Evolutionary conservation across 805 yeast genomes (phyloP).

Genomic region (Saccharomycopsis lassenensis): DNA sequence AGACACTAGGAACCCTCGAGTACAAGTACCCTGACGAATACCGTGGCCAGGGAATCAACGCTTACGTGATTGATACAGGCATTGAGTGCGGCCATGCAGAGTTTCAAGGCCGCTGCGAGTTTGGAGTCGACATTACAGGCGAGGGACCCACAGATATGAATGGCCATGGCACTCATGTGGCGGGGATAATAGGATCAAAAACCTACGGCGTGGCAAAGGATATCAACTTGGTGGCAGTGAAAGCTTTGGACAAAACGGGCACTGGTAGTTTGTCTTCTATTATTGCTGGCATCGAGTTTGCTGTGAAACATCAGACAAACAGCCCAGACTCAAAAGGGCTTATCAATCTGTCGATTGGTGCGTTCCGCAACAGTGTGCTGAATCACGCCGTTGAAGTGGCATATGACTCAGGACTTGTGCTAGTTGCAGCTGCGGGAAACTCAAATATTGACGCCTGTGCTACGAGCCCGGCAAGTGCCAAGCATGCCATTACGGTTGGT

Average conservation of each 20-base stretch:
- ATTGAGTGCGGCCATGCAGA: slow-evolving; percentile 51
- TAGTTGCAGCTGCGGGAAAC: slow-evolving; percentile 86
- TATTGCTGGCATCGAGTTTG: slow-evolving; percentile 54
- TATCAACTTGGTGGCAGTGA: slow-evolving; percentile 55
- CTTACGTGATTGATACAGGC: slow-evolving; percentile 81
- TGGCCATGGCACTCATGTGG: slow-evolving; percentile 94
- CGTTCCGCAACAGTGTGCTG: slow-evolving; percentile 51
- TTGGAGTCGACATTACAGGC: slow-evolving; percentile 52
- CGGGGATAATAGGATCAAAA: slow-evolving; percentile 74
- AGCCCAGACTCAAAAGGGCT: slow-evolving; percentile 35
- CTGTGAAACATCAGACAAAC: slow-evolving; percentile 38
- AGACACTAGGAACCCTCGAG: slow-evolving; percentile 23
- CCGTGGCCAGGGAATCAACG: slow-evolving; percentile 53
- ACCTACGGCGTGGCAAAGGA: slow-evolving; percentile 78
- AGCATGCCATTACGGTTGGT: slow-evolving; percentile 68
- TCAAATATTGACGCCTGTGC: slow-evolving; percentile 65
- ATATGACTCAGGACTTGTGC: slow-evolving; percentile 52
- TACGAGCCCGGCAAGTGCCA: slow-evolving; percentile 80
- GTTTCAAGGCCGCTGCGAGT: slow-evolving; percentile 46
- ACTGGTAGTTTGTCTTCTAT: slow-evolving; percentile 61
- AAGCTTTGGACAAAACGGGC: slow-evolving; percentile 59
- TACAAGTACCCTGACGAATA: slow-evolving; percentile 38
- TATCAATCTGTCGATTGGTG: slow-evolving; percentile 75
- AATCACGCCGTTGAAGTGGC: slow-evolving; percentile 75
- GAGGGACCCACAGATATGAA: slow-evolving; percentile 58